These are phyloP conservation scores for Xylaria acuta DNA, from an alignment of 495 filamentous ascomycete genomes.

Conservation along the genomic window DNA sequence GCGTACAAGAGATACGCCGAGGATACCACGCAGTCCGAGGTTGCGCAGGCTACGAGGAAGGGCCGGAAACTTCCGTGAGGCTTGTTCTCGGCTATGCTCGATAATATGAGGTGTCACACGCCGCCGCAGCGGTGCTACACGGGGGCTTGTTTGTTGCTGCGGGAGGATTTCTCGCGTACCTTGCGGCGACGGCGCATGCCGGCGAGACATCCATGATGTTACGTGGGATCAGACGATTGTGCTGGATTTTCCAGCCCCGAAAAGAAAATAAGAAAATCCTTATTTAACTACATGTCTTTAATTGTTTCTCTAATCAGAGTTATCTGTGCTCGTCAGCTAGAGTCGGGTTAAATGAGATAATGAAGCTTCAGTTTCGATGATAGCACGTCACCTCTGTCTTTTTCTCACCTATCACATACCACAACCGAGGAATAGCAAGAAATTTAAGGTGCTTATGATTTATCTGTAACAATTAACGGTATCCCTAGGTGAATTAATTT, in stretches of 20 bases:
- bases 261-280: too few relatives aligned
- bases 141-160: background rate
- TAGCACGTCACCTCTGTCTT: background rate
- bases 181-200: background rate
- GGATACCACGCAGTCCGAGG: constrained; percentile 71
- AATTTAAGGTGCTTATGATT: background rate
- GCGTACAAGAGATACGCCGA: constrained; percentile 76
- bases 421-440: background rate
- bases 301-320: background rate
- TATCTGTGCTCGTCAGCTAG: too few relatives aligned
- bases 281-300: background rate
- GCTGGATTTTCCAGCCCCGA: background rate
- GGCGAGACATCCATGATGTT: background rate
- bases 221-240: background rate
- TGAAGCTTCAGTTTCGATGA: background rate
- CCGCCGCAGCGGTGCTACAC: background rate
- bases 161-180: constrained; percentile 13
- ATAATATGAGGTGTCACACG: background rate
- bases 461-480: background rate
- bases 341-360: background rate
- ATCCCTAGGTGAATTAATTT: background rate
- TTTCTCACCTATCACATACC: background rate
- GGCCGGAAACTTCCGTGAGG: constrained; percentile 66
- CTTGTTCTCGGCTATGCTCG: background rate
- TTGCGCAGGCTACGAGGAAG: constrained; percentile 69